These are phyloP conservation scores for Kazachstania taianensis DNA, from an alignment of 805 yeast genomes.

Conservation along the genomic window DNA sequence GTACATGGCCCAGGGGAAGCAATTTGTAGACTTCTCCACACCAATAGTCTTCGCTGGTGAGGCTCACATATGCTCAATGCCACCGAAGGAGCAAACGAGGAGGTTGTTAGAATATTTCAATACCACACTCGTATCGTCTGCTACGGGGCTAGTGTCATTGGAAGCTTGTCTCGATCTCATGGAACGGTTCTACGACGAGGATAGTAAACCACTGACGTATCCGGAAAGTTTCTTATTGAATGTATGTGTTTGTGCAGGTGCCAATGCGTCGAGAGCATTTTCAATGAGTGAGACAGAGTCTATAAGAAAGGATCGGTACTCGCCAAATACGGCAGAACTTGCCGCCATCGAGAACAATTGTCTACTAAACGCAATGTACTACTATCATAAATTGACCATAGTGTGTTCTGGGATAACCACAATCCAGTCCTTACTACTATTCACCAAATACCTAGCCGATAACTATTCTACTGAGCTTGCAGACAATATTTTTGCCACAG, in stretches of 20 bases:
- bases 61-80: slow-evolving; percentile 14
- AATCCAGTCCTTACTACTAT: slow-evolving; percentile 41
- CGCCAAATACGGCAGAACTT: slow-evolving; percentile 18
- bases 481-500: slow-evolving; percentile 34
- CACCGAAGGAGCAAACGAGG: slow-evolving; percentile 18
- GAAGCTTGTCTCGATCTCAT: slow-evolving; percentile 13
- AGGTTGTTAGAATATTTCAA: slow-evolving; percentile 17
- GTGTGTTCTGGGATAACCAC: slow-evolving; percentile 43
- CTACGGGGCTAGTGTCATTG: slow-evolving; percentile 13
- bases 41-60: slow-evolving; percentile 12
- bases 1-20: slow-evolving; percentile 19
- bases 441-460: slow-evolving; percentile 32
- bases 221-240: slow-evolving; percentile 22
- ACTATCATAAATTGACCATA: slow-evolving; percentile 41
- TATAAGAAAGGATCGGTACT: slow-evolving; percentile 15
- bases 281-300: slow-evolving; percentile 11
- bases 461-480: slow-evolving; percentile 34
- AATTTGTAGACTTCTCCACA: slow-evolving; percentile 18
- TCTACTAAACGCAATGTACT: slow-evolving; percentile 37
- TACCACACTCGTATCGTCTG: slow-evolving; percentile 11
- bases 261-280: slow-evolving; percentile 12
- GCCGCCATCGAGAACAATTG: slow-evolving; percentile 23
- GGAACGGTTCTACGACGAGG: slow-evolving; percentile 14
- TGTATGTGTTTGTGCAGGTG: slow-evolving; percentile 16
- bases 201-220: slow-evolving; percentile 11